Evolutionary conservation across 768 basidiomycete species (phyloP).

Genomic region (Suillus paluster): DNA sequence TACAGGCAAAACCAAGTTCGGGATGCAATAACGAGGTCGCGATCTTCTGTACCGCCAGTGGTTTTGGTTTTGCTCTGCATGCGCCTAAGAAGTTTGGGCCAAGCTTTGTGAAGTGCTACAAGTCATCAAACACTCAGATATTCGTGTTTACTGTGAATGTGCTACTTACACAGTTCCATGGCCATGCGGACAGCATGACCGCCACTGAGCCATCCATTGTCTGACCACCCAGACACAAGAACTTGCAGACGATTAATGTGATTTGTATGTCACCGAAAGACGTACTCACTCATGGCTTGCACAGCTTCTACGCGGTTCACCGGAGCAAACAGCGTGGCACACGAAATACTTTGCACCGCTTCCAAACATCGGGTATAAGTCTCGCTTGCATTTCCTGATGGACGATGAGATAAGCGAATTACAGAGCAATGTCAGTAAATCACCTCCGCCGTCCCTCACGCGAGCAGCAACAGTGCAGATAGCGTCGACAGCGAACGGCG

Average conservation of each 20-base stretch:
- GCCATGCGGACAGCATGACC: constrained; percentile 98
- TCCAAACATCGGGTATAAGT: constrained; percentile 73
- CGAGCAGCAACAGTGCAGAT: constrained; percentile 94
- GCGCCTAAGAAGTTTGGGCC: constrained; percentile 78
- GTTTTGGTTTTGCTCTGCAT: constrained; percentile 68
- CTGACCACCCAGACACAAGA: constrained; percentile 91
- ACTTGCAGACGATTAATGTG: constrained; percentile 48
- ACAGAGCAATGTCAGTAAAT: constrained; percentile 1
- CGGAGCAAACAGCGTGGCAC: constrained; percentile 85
- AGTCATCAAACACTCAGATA: not conserved
- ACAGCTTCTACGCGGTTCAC: constrained; percentile 86
- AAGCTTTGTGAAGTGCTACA: constrained; percentile 88
- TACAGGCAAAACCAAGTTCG: constrained; percentile 95
- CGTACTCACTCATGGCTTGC: constrained; percentile 84
- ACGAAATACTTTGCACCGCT: constrained; percentile 85
- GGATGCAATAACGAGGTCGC: constrained; percentile 78
- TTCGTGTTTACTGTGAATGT: constrained; percentile 7
- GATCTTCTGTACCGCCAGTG: constrained; percentile 61
- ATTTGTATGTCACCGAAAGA: not conserved
- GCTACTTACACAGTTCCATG: constrained; percentile 80
- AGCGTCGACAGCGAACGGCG: constrained; percentile 90
- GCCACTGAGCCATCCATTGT: constrained; percentile 94
- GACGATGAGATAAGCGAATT: constrained; percentile 15
- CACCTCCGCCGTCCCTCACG: constrained; percentile 89
- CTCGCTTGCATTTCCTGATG: constrained; percentile 72